Conservation (phyloP, 306 rosid species). For the Corylus avellana region DNA sequence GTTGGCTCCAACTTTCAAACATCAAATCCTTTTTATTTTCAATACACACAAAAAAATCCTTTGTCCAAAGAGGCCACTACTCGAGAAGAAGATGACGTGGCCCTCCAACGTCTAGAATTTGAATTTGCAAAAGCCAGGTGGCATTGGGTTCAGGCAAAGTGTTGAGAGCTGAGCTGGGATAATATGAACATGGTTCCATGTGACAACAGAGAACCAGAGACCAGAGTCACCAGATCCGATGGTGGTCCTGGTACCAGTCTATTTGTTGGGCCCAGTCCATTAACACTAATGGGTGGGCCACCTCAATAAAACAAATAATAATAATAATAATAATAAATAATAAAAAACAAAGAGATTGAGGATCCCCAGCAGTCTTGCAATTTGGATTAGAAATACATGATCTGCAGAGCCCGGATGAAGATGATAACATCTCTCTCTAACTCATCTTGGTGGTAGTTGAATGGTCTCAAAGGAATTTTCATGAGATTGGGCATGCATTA, state of each 20-base stretch:
- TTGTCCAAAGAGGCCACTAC: neutral
- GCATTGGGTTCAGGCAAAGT: slow-evolving; percentile 2
- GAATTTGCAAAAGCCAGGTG: slow-evolving; percentile 13
- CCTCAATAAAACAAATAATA: neutral
- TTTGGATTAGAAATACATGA: neutral
- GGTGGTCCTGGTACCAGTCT: slow-evolving; percentile 32
- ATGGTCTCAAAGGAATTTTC: too few species aligned
- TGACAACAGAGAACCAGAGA: slow-evolving; percentile 12
- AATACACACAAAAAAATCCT: too few species aligned
- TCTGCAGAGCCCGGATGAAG: neutral
- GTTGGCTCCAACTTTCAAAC: slow-evolving; percentile 30
- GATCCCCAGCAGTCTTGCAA: neutral
- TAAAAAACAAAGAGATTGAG: too few species aligned
- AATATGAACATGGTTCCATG: slow-evolving; percentile 34
- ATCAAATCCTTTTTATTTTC: neutral
- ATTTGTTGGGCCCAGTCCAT: slow-evolving; percentile 41
- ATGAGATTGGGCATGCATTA: too few species aligned
- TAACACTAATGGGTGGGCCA: neutral
- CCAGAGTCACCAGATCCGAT: slow-evolving; percentile 8
- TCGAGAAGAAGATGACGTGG: neutral
- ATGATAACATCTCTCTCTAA: neutral
- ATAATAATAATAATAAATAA: too few species aligned
- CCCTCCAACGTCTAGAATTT: slow-evolving; percentile 20
- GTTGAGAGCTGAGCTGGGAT: slow-evolving; percentile 22
- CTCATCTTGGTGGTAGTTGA: too few species aligned